Conservation (phyloP, 179 eudicot genomes). For the Carnegiea gigantea region DNA sequence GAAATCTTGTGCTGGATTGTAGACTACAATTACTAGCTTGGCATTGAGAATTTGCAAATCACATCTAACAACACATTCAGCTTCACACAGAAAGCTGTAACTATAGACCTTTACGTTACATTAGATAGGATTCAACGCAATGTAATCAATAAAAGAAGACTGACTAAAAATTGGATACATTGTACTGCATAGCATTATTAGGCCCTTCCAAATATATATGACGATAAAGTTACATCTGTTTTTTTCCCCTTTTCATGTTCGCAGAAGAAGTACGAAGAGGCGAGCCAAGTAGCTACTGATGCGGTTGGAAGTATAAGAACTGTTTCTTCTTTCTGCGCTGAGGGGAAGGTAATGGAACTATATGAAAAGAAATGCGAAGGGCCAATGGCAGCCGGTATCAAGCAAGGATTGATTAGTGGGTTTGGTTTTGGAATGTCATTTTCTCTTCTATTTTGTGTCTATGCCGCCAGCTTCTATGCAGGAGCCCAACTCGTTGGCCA, state of each 20-base stretch:
- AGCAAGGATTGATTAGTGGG: conserved; percentile 12
- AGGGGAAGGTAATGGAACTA: conserved; percentile 12
- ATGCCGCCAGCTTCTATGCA: conserved; percentile 14
- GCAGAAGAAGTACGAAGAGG: conserved; percentile 15
- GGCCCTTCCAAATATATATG: too few species aligned
- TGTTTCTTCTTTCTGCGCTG: conserved; percentile 12
- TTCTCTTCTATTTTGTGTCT: conserved; percentile 1
- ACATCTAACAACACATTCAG: too few species aligned
- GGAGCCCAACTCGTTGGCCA: conserved; percentile 9
- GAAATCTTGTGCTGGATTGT: too few species aligned
- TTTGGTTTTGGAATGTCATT: conserved; percentile 8
- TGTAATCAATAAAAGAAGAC: neutral
- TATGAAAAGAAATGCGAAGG: conserved; percentile 14
- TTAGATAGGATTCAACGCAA: too few species aligned
- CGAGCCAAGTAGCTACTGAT: conserved; percentile 15
- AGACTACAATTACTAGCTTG: too few species aligned
- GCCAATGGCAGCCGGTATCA: conserved; percentile 9
- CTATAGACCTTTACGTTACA: too few species aligned
- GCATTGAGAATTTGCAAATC: too few species aligned
- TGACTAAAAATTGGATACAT: too few species aligned
- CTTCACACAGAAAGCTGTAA: too few species aligned
- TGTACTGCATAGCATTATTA: too few species aligned
- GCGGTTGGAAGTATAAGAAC: conserved; percentile 20
- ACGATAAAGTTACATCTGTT: neutral
- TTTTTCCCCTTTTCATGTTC: neutral